Evolutionary conservation across 1,139 yeast species (phyloP), one percentile per base, ranked within the genome.

Genomic region (Candida glucosophila): DNA sequence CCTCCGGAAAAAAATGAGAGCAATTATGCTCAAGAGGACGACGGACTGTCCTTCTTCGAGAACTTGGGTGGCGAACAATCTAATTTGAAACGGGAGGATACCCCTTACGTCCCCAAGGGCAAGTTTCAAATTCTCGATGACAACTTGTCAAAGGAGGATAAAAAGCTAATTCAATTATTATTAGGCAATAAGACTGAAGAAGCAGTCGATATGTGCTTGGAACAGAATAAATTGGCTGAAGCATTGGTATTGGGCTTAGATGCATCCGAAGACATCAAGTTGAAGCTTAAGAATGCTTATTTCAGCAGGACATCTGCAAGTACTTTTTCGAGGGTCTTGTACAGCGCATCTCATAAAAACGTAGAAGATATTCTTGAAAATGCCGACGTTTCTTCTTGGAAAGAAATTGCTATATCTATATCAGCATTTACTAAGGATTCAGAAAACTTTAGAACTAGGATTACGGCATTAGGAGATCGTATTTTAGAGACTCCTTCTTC

Each of bases 211-310:
- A 47, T 67, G 22, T 77, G 92, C 36, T 59, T 92, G 33, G 66
- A 73, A 26, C 69, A 72, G 24, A 79, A 71, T 29, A 68, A 71
- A 31, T 56, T 85, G 20, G 54, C 71, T 13, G 97, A 90, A 47
- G 96, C 97, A 3, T 67, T 88, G 38, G 61, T 88, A 22, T 66
- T 92, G 33, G 83, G 97, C 0, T 56, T 82, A 41, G 79, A 77
- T 43, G 81, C 80, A 3, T 52, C 76, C n/a, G 73, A 68, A 12
- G 64, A 60, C 5, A 58, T 77, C 42, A 79, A 80, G 41, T 63
- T 67, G 28, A 72, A 73, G 41, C 96, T 81, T 3, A 77, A 71
- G 44, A 67, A 71, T 41, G 77, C 78, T 11, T 90, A 78, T 49
- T 79, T 86, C 51, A n/a, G n/a, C n/a, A 70, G 73, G 41, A 58